A percentile compares a stretch with the other conserved stretches of the same genome.
phyloP scores from a whole-genome alignment of 371 early-diverging fungal species.

The Actinomucor elegans region DNA sequence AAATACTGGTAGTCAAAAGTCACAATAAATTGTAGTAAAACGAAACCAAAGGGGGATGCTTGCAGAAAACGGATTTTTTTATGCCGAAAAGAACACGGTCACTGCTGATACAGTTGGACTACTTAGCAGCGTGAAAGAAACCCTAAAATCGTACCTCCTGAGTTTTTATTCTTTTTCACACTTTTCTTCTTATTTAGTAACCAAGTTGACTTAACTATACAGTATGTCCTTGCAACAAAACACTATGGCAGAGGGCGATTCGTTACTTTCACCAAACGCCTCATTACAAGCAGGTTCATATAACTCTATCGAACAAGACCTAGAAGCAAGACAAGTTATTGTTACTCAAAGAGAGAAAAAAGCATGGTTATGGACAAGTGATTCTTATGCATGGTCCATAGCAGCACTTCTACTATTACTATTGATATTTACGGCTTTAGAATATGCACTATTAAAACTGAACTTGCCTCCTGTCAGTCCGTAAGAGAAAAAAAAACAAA shows the following conservation, averaged over 20 bases:
- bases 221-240: not conserved
- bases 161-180: not conserved
- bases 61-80: too few relatives aligned
- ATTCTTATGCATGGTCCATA: slow-evolving; percentile 44
- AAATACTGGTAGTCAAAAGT: too few relatives aligned
- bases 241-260: not conserved
- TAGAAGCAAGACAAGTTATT: slow-evolving; percentile 4
- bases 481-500: slow-evolving; percentile 15
- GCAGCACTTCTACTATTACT: slow-evolving; percentile 31
- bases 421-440: slow-evolving; percentile 30
- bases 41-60: too few relatives aligned
- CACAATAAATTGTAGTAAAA: too few relatives aligned
- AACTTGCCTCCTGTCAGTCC: slow-evolving; percentile 40
- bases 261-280: slow-evolving; percentile 1
- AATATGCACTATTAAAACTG: slow-evolving; percentile 32
- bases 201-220: too few relatives aligned
- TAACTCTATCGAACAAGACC: not conserved
- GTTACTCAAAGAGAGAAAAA: slow-evolving; percentile 10
- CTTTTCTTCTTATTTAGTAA: not conserved
- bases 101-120: too few relatives aligned
- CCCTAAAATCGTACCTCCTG: not conserved
- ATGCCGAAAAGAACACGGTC: too few relatives aligned
- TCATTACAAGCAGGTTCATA: not conserved
- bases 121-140: too few relatives aligned
- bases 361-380: slow-evolving; percentile 39